A percentile compares a stretch with the other conserved stretches of the same genome.
Conservation (phyloP, 768 basidiomycete species). For the Kwoniella sp. region DNA sequence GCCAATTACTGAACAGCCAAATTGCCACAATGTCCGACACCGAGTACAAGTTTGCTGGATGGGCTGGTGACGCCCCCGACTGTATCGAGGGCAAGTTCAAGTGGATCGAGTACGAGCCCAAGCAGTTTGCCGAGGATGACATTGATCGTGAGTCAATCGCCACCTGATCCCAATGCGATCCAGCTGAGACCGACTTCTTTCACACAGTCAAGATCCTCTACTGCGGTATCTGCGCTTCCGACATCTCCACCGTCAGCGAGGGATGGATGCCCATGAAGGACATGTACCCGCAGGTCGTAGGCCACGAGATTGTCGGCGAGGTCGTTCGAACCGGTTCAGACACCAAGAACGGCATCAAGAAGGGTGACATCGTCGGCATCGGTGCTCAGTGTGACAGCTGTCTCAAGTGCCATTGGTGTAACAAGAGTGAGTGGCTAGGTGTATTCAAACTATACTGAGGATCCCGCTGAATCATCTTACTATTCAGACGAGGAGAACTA, state of each 20-base stretch:
- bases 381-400: constrained; percentile 58
- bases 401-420: constrained; percentile 55
- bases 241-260: constrained; percentile 54
- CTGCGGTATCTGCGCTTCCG: constrained; percentile 55
- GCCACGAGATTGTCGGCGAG: constrained; percentile 56
- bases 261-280: constrained; percentile 50
- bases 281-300: constrained; percentile 46
- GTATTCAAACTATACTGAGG: no score
- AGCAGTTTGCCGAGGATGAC: constrained; percentile 57
- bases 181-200: background rate
- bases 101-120: constrained; percentile 55
- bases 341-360: constrained; percentile 56
- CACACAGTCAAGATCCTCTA: constrained; percentile 39
- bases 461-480: background rate
- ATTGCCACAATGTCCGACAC: constrained; percentile 8
- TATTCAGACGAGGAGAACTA: constrained; percentile 25
- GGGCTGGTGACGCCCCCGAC: constrained; percentile 38
- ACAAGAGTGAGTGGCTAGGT: constrained; percentile 39
- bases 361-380: constrained; percentile 60
- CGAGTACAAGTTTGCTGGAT: constrained; percentile 45
- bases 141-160: constrained; percentile 52
- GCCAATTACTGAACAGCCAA: no score
- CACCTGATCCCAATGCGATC: background rate
- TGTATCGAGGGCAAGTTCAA: constrained; percentile 42
- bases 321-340: constrained; percentile 55